These are phyloP conservation scores for Daldinia childiae DNA, from an alignment of 495 filamentous ascomycete species.

Conservation along the genomic window DNA sequence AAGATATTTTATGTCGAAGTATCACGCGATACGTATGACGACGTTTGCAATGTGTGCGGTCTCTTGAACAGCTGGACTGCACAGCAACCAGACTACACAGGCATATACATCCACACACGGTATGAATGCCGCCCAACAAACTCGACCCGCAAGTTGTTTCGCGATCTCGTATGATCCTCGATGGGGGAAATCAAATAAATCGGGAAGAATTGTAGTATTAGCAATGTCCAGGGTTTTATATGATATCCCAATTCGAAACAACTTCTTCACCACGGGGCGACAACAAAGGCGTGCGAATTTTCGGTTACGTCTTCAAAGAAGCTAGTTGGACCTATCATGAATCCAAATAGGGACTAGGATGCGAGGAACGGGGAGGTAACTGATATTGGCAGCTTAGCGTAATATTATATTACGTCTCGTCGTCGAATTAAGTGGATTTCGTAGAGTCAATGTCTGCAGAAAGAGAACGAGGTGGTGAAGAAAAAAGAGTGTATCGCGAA, in stretches of 20 bases:
- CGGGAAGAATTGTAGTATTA: slow-evolving; percentile 8
- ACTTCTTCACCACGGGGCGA: slow-evolving; percentile 15
- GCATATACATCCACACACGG: slow-evolving; percentile 16
- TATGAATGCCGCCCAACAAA: slow-evolving; percentile 38
- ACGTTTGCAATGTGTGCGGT: slow-evolving; percentile 10
- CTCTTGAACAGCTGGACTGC: slow-evolving; percentile 13
- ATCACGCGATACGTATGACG: slow-evolving; percentile 17
- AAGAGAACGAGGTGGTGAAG: slow-evolving; percentile 12
- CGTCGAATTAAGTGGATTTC: slow-evolving; percentile 14
- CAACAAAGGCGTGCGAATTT: slow-evolving; percentile 22
- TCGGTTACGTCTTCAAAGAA: neutral
- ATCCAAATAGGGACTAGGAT: neutral
- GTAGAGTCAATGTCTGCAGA: slow-evolving; percentile 8
- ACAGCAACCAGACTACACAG: slow-evolving; percentile 16
- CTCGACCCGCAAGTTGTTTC: slow-evolving; percentile 47
- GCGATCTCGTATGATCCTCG: slow-evolving; percentile 21
- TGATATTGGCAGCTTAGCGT: slow-evolving; percentile 1
- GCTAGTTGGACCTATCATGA: neutral
- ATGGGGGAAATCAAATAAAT: slow-evolving; percentile 8
- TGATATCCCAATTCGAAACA: slow-evolving; percentile 11
- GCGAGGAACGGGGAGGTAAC: neutral
- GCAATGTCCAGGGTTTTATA: slow-evolving; percentile 5
- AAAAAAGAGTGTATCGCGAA: slow-evolving; percentile 40
- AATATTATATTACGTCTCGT: slow-evolving; percentile 23
- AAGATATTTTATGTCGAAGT: slow-evolving; percentile 16